Evolutionary conservation across 1,139 yeast species (phyloP), one percentile per base, ranked within the genome.

Genomic region (Hyphopichia fennica): DNA sequence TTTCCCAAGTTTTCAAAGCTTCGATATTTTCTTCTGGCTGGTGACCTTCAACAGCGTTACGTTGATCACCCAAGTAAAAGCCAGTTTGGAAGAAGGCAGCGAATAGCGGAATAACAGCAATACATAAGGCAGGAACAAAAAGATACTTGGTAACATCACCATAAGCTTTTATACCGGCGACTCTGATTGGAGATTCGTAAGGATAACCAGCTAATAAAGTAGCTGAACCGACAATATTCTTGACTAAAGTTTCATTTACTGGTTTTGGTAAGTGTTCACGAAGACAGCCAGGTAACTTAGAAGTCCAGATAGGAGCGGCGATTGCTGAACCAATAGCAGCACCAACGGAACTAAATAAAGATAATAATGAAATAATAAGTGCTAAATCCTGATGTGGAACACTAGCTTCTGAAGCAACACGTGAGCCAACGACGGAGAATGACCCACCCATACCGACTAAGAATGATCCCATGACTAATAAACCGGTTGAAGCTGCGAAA

Each of bases 251-350:
- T 29, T 29, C 51, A 25, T 45, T 45, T 2, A 48, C 52, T 13
- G 46, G 38, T 13, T 45, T 43, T 15, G 66, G 64, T 38, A 63
- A 39, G 41, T 54, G 48, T 14, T 50, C 37, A 42, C 50, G 45
- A 41, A 63, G 49, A 19, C 48, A 53, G 22, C 38, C 44, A 13
- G 75, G 75, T 35, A 74, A 50, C 34, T 63, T 53, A 34, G 67
- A 59, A 17, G 70, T 60, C 79, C 79, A 74, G 35, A 75, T 62
- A n/a, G 76, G 75, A 44, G 75, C 77, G 19, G 76, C 68, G 34
- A 73, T 58, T 7, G 78, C 67, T 37, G 61, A 53, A 8, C 79
- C 79, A 39, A 75, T 54, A 8, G 75, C 72, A 37, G 63, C 54
- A 32, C 79, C 80, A 46, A 75, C 63, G 33, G 62, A 55, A 45